Evolutionary conservation across 768 basidiomycete species (phyloP).

Genomic region (Stropharia rugosoannulata): DNA sequence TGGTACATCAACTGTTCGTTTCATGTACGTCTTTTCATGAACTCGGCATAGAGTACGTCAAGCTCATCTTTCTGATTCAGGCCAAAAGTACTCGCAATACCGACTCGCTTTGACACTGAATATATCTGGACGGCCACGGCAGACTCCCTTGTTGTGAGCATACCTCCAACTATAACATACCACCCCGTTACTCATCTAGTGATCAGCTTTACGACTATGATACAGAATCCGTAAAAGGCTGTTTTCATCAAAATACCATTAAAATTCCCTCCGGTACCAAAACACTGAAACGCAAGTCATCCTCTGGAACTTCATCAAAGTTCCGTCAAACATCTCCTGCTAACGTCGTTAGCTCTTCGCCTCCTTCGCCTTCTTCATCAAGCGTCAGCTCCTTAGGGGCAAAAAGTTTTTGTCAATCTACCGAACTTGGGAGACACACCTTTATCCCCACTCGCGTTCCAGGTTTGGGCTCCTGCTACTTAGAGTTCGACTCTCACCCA

Average conservation of each 20-base stretch:
- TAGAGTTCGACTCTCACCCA: conserved; percentile 53
- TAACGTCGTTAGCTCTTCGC: conserved; percentile 11
- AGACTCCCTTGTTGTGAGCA: conserved; percentile 49
- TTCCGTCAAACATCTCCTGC: conserved; percentile 17
- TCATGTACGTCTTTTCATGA: conserved; percentile 41
- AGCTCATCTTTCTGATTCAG: conserved; percentile 26
- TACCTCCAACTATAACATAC: not conserved
- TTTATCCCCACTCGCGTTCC: conserved; percentile 52
- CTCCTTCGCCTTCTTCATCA: conserved; percentile 18
- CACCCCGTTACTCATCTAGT: conserved; percentile 4
- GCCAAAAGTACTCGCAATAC: conserved; percentile 58
- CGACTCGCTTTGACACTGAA: conserved; percentile 62
- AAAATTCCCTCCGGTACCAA: conserved; percentile 36
- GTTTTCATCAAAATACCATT: conserved; percentile 50
- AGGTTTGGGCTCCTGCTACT: conserved; percentile 54
- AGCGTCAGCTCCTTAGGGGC: conserved; percentile 24
- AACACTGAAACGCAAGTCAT: conserved; percentile 19
- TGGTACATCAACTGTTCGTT: conserved; percentile 51
- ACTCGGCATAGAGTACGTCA: not conserved
- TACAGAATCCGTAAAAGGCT: conserved; percentile 46
- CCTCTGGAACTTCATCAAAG: conserved; percentile 8
- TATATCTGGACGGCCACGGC: conserved; percentile 60
- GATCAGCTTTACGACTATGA: conserved; percentile 53
- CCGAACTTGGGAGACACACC: conserved; percentile 23
- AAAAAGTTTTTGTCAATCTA: conserved; percentile 2